These are phyloP conservation scores for Sergeia podlipaevii DNA, from an alignment of 208 protist genomes.

Conservation along the genomic window DNA sequence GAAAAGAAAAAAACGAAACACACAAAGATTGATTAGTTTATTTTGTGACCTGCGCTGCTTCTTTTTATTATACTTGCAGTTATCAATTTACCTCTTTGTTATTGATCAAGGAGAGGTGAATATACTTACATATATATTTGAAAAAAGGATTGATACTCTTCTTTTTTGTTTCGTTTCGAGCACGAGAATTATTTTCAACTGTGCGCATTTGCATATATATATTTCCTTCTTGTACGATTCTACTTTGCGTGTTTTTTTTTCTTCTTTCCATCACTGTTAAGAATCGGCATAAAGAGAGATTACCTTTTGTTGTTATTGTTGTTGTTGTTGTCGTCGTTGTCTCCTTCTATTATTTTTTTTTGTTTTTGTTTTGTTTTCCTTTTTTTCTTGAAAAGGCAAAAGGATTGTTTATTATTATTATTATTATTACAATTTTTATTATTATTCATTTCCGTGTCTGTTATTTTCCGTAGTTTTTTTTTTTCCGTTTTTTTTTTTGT, in stretches of 20 bases:
- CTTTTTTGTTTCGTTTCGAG: neutral
- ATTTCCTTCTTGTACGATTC: neutral
- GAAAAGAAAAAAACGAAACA: conserved; percentile 5
- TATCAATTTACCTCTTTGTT: no score
- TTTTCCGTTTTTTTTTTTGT: conserved; percentile 5
- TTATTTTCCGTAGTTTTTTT: conserved; percentile 1
- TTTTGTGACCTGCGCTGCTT: no score
- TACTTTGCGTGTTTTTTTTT: no score
- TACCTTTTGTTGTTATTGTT: neutral
- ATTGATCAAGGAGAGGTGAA: no score
- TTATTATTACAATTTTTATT: neutral
- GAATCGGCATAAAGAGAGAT: no score
- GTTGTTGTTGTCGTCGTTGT: no score
- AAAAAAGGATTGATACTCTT: neutral
- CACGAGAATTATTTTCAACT: no score
- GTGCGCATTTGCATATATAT: neutral
- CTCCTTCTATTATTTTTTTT: no score
- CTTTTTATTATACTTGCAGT: no score
- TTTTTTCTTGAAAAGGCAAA: neutral
- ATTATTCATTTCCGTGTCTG: neutral
- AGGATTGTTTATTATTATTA: neutral
- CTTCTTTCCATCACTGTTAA: no score
- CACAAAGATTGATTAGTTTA: neutral
- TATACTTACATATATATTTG: no score
- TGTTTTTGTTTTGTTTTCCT: no score